Conservation (phyloP, 2,329 filamentous ascomycete species). For the Aspergillus texensis region DNA sequence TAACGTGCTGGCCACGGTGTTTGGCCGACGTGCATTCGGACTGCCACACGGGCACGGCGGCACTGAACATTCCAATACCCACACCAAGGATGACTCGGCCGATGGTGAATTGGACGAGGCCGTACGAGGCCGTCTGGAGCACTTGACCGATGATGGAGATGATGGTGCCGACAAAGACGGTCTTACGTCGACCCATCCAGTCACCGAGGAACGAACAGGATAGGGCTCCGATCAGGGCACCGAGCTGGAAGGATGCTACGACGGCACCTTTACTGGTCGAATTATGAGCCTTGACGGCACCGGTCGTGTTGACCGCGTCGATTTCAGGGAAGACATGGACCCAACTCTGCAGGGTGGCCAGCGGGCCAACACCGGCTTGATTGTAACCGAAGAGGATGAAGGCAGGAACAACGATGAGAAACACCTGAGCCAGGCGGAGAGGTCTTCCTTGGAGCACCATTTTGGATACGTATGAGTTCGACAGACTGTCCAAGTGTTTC, state of each 20-base stretch:
- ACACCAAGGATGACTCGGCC: slow-evolving; percentile 53
- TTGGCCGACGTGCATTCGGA: slow-evolving; percentile 52
- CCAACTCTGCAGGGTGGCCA: slow-evolving; percentile 28
- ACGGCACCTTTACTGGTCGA: slow-evolving; percentile 32
- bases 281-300: slow-evolving; percentile 20
- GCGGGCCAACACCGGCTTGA: slow-evolving; percentile 26
- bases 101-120: slow-evolving; percentile 49
- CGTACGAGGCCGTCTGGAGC: slow-evolving; percentile 50
- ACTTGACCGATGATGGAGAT: slow-evolving; percentile 26
- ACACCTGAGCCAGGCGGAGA: slow-evolving; percentile 24
- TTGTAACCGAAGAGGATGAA: slow-evolving; percentile 33
- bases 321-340: slow-evolving; percentile 58
- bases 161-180: slow-evolving; percentile 49
- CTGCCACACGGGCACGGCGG: slow-evolving; percentile 54
- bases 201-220: slow-evolving; percentile 42
- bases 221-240: slow-evolving; percentile 25
- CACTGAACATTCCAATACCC: slow-evolving; percentile 52
- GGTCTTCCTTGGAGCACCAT: slow-evolving; percentile 12
- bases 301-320: slow-evolving; percentile 46
- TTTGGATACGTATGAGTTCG: neutral
- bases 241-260: slow-evolving; percentile 26
- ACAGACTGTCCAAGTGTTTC: neutral
- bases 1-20: slow-evolving; percentile 51
- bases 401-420: slow-evolving; percentile 26
- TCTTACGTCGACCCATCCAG: slow-evolving; percentile 49